Percentiles rank a stretch among this genome's conserved stretches.
Evolutionary conservation across 192 early-diverging fungal species (phyloP).

Genomic region (Tieghemiomyces parasiticus): DNA sequence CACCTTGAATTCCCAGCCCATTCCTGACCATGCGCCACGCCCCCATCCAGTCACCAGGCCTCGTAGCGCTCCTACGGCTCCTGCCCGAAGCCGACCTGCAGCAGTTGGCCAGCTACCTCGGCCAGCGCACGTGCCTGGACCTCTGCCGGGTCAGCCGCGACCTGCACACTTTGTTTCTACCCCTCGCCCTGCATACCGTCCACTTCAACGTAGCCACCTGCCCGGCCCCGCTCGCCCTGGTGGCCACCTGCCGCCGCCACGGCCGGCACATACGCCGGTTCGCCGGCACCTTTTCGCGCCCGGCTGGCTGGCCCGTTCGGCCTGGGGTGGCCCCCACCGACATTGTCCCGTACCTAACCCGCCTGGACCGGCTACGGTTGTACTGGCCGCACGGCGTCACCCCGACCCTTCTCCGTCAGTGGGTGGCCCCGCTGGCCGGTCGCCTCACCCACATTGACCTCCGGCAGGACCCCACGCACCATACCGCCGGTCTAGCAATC

Average conservation of each 20-base stretch:
- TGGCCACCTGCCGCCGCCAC: not conserved
- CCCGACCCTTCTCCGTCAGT: not conserved
- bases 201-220: not conserved
- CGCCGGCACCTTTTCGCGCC: not conserved
- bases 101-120: not conserved
- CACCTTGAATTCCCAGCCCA: not conserved
- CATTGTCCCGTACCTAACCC: constrained; percentile 1
- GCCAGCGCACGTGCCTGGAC: not conserved
- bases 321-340: not conserved
- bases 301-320: not conserved
- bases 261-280: not conserved
- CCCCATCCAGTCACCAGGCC: not conserved
- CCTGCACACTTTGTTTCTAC: not conserved
- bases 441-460: not conserved
- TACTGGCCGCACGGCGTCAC: constrained; percentile 3
- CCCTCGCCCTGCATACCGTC: not conserved
- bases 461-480: not conserved
- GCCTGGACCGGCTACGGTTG: not conserved
- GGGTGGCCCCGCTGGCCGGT: not conserved
- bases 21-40: not conserved
- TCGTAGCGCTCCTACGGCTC: not conserved
- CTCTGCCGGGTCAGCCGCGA: not conserved
- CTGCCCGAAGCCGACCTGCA: not conserved
- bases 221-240: not conserved
- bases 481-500: not conserved